Percentiles rank a stretch among this genome's conserved stretches.
These are phyloP conservation scores for Talinum fruticosum DNA, from an alignment of 148 eudicot genomes.

Conservation along the genomic window DNA sequence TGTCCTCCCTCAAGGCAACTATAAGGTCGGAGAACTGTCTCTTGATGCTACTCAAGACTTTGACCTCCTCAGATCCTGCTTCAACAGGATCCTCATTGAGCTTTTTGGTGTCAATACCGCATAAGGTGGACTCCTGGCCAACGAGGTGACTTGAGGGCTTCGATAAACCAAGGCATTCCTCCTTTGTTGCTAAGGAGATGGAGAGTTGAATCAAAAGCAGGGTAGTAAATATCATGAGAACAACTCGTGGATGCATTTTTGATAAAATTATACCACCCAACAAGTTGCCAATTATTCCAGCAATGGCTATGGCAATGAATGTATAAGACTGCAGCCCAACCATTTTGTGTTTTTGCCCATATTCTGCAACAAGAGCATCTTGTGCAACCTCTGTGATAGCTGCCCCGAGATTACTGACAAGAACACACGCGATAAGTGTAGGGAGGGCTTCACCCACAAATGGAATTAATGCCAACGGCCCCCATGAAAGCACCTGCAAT, in stretches of 20 bases:
- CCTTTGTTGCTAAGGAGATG: constrained; percentile 45
- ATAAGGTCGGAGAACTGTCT: constrained; percentile 58
- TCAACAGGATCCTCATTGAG: neutral
- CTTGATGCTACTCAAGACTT: constrained; percentile 36
- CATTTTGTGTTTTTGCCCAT: constrained; percentile 64
- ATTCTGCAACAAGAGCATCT: constrained; percentile 90
- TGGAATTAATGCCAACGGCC: constrained; percentile 63
- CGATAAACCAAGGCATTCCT: constrained; percentile 62
- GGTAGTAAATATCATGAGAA: constrained; percentile 48
- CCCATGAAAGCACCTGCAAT: constrained; percentile 92
- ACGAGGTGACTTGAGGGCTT: constrained; percentile 15
- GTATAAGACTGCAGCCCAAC: constrained; percentile 80
- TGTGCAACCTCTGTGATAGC: constrained; percentile 84
- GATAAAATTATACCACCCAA: constrained; percentile 65
- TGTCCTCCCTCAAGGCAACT: constrained; percentile 46
- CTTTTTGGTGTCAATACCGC: neutral
- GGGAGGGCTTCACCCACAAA: constrained; percentile 57
- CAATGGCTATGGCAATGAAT: constrained; percentile 85
- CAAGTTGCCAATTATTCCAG: constrained; percentile 79
- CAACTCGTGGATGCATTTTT: constrained; percentile 48
- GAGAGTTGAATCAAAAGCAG: constrained; percentile 54
- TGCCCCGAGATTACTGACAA: constrained; percentile 82
- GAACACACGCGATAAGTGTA: constrained; percentile 69
- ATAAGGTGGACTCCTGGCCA: neutral
- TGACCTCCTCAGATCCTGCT: constrained; percentile 4